Base-by-base conservation (phyloP, 495 filamentous ascomycete genomes). In the Penicillium lividum region DNA sequence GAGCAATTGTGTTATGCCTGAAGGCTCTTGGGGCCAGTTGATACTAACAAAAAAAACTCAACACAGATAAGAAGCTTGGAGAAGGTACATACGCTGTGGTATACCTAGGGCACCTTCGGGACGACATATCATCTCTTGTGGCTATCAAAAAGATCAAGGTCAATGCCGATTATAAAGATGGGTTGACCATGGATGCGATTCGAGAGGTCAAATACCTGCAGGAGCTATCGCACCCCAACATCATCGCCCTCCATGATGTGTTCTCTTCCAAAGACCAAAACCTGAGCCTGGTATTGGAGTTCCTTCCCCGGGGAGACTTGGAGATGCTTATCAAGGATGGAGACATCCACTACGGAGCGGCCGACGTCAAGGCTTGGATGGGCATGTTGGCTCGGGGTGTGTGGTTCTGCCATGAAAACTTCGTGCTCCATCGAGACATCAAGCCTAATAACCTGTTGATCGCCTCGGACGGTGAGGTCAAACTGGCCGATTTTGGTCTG, bases 131-230 rank as follows among this genome's bases (percentile, higher is more conserved):
- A 15, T 76, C 81, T 9, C 79, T 84, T 27, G 89, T 99, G 46
- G 95, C 95, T 55, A 97, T 99, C 71, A 99, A 99, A 69, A 98
- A 97, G 77, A 96, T 99, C 78, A 98, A 97, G 72, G 82, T 96
- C 64, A 91, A 93, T 67, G 84, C 87, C 13, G 91, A 96, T 67
- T 85, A 81, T 64, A 81, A 80, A 64, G 92, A 97, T 68, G 95
- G 95, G 54, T 84, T 99, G 63, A 84, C 90, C 13, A 90, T 93
- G 78, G 95, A 99, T 73, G 90, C 93, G 15, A 87, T 98, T 61
- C 91, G 95, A 58, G 95, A 99, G 77, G 85, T 98, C 66, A 95
- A 94, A 68, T 89, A 90, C 72, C 82, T 98, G 8, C 93, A 95
- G 68, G 95, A 98, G 73, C 82, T 98, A n/a, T 88, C 85, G 9